Base-by-base conservation (phyloP, 1,139 yeast genomes). In the Hemisphaericaspora xylanilytica region DNA sequence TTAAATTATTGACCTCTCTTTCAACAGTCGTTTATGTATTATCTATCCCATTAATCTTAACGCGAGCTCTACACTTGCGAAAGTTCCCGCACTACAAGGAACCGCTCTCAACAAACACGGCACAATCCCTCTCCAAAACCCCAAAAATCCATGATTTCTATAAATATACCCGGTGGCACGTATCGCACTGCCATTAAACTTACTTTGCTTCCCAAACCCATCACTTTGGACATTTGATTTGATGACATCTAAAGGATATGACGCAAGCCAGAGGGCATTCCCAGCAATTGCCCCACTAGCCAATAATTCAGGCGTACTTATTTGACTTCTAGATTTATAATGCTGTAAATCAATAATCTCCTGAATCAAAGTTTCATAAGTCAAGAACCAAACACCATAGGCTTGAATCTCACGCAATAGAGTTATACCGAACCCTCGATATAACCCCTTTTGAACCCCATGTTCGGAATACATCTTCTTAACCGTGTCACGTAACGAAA, bases 351-450 rank as follows among this genome's bases (percentile, higher is more conserved):
- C 52, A 26, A 66, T 59, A 14, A 78, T 65, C 38, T 59, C 56
- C 36, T 65, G 66, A 52, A 85, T 78, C 39, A 85, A 60, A 31
- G 67, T 70, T 54, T 85, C 95, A 56, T 81, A 85, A 0, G 89
- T 70, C 44, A 82, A 61, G 50, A 85, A 85, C 94, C 94, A 85
- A 12, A 83, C 80, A 12, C 95, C 95, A 51, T 85, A 85, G 0
- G 92, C 90, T 55, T 85, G 94, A 8, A 80, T 69, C 53, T 85
- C 95, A 47, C 94, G 68, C 3, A 77, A 38, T 2, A 81, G 52
- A 0, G 94, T 85, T 38, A 85, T 73, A 5, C 69, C 61, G 21
- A 69, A 64, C 0, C 90, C 90, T 42, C 90, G 63, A 50, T 72
- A 81, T 2, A 83, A 51, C 0, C 86, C 88, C 8, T 50, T 50